Evolutionary conservation across 208 protist species (phyloP).

Genomic region (Leishmania tarentolae): DNA sequence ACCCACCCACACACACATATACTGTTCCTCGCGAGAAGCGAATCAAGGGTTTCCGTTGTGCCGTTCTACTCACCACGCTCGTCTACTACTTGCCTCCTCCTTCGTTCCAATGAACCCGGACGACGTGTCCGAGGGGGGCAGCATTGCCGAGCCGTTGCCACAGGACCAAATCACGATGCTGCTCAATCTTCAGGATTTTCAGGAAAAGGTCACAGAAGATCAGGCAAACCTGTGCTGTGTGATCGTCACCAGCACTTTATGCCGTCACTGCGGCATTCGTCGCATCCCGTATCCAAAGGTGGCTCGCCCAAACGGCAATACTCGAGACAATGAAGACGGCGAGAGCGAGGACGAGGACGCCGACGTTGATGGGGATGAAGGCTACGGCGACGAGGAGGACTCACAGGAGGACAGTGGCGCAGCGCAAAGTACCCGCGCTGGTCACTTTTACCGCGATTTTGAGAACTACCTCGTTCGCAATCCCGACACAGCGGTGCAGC

Average conservation of each 20-base stretch:
- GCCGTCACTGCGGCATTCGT: conserved; percentile 60
- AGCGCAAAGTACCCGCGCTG: neutral
- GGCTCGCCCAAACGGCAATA: neutral
- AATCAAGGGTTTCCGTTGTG: neutral
- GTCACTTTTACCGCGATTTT: conserved; percentile 55
- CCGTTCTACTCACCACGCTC: neutral
- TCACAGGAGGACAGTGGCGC: conserved; percentile 12
- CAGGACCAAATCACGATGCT: conserved; percentile 66
- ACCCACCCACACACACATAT: neutral
- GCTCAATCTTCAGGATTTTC: conserved; percentile 71
- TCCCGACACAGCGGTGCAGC: conserved; percentile 33
- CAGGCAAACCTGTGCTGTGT: conserved; percentile 69
- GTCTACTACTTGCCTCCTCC: neutral
- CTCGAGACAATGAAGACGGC: neutral
- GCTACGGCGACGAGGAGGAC: conserved; percentile 28
- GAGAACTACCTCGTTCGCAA: conserved; percentile 47
- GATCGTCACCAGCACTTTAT: conserved; percentile 81
- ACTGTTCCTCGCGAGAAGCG: neutral
- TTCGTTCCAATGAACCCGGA: conserved; percentile 14
- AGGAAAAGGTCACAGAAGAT: conserved; percentile 55
- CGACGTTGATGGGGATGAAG: conserved; percentile 29
- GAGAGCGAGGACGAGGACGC: conserved; percentile 25
- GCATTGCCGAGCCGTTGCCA: conserved; percentile 22
- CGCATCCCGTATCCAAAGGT: conserved; percentile 54
- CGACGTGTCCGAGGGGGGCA: conserved; percentile 21